Conservation (phyloP, 2,329 filamentous ascomycete species). For the Myrmaecium sp. region DNA sequence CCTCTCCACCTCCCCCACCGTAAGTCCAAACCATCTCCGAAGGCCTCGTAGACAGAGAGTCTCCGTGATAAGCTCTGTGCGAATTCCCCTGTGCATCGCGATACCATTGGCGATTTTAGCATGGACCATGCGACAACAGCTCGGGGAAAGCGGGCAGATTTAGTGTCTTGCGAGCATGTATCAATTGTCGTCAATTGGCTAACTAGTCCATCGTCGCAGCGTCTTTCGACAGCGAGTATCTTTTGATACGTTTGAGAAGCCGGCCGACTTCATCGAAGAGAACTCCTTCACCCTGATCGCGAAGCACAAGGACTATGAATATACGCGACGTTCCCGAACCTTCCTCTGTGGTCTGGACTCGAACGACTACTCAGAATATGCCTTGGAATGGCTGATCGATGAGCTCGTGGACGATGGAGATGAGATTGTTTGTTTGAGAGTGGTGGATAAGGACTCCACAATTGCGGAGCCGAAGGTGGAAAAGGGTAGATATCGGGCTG, state of each 20-base stretch:
- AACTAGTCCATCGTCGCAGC: constrained; percentile 17
- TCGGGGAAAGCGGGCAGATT: neutral
- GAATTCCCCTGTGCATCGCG: constrained; percentile 1
- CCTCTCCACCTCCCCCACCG: constrained; percentile 25
- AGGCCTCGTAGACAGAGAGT: no score
- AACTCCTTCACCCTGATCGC: constrained; percentile 64
- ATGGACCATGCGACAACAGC: neutral
- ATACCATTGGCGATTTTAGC: constrained; percentile 1
- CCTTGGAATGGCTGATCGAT: constrained; percentile 80
- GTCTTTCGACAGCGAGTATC: constrained; percentile 51
- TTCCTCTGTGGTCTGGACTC: constrained; percentile 86
- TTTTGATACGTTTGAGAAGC: constrained; percentile 59
- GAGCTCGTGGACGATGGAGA: constrained; percentile 88
- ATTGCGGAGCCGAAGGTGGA: constrained; percentile 45
- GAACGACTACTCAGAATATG: constrained; percentile 82
- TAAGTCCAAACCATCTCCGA: constrained; percentile 13
- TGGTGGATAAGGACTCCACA: constrained; percentile 68
- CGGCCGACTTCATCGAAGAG: constrained; percentile 40
- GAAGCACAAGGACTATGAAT: constrained; percentile 73
- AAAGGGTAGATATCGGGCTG: constrained; percentile 54
- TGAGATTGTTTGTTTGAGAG: constrained; percentile 77
- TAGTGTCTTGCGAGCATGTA: neutral
- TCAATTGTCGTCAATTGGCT: neutral
- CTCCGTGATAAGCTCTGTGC: neutral
- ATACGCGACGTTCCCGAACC: constrained; percentile 63